Evolutionary conservation across 805 yeast species (phyloP).

Genomic region (Blastobotrys chiropterorum): DNA sequence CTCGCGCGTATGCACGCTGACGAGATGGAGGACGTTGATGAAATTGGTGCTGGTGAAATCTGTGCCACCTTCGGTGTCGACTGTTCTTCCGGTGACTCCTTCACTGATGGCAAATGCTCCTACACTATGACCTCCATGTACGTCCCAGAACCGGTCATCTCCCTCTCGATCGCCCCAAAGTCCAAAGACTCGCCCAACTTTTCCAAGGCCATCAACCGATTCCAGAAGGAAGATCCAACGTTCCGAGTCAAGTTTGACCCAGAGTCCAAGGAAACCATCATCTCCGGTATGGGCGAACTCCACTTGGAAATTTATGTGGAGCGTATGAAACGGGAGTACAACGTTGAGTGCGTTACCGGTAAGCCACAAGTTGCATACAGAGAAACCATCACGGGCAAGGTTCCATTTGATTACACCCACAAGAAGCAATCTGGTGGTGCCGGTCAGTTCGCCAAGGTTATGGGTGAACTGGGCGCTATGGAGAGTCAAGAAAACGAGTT

Average conservation of each 20-base stretch:
- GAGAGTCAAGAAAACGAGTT: slow-evolving; percentile 51
- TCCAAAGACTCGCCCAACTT: slow-evolving; percentile 82
- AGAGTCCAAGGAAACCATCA: slow-evolving; percentile 89
- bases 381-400: slow-evolving; percentile 72
- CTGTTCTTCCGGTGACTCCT: slow-evolving; percentile 98
- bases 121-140: slow-evolving; percentile 96
- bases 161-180: slow-evolving; percentile 83
- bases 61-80: slow-evolving; percentile 99
- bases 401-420: slow-evolving; percentile 87
- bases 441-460: slow-evolving; percentile 96
- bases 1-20: slow-evolving; percentile 98
- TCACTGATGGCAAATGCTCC: slow-evolving; percentile 73
- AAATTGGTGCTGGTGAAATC: slow-evolving; percentile 95
- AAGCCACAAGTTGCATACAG: slow-evolving; percentile 97
- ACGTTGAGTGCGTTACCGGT: slow-evolving; percentile 92
- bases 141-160: slow-evolving; percentile 98
- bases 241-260: slow-evolving; percentile 86
- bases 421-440: slow-evolving; percentile 99
- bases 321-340: slow-evolving; percentile 96
- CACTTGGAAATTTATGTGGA: slow-evolving; percentile 97
- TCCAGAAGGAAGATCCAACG: slow-evolving; percentile 99
- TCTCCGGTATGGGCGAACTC: slow-evolving; percentile 97
- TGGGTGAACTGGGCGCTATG: slow-evolving; percentile 67
- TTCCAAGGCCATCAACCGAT: slow-evolving; percentile 93
- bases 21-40: slow-evolving; percentile 97